These are phyloP conservation scores for Colletotrichum theobromicola DNA, from an alignment of 2,329 filamentous ascomycete genomes.

Conservation along the genomic window DNA sequence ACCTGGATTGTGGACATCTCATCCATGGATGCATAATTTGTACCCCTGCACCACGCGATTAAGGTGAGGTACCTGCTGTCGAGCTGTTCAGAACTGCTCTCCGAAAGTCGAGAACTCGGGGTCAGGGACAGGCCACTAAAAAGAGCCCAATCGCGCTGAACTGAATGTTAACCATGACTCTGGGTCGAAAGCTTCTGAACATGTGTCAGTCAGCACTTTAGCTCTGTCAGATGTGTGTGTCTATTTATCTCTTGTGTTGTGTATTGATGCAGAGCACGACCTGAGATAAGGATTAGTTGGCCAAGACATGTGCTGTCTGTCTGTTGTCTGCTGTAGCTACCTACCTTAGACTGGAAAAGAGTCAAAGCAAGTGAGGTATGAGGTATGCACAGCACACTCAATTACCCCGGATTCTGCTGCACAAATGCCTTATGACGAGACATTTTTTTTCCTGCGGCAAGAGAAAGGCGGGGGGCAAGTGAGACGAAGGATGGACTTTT, in stretches of 20 bases:
- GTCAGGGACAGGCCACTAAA: background rate
- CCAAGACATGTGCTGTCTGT: background rate
- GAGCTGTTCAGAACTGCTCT: background rate
- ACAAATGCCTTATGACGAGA: conserved; percentile 9
- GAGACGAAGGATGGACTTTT: conserved; percentile 41
- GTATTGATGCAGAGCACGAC: background rate
- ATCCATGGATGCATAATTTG: background rate
- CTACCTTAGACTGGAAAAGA: background rate
- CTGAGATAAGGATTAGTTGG: background rate
- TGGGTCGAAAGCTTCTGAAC: background rate
- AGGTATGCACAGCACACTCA: background rate
- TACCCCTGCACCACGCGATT: background rate
- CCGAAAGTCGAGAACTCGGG: background rate
- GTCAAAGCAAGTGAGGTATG: background rate
- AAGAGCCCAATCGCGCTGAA: background rate
- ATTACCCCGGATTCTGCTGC: conserved; percentile 14
- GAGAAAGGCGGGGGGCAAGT: conserved; percentile 5
- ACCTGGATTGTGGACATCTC: background rate
- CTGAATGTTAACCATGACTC: background rate
- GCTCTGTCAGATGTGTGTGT: background rate
- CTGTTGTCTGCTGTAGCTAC: background rate
- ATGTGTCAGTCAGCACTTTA: background rate
- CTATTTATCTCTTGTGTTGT: background rate
- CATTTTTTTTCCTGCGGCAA: background rate
- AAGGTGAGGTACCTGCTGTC: background rate